Conservation (phyloP, 2,329 filamentous ascomycete genomes). For the Verticillium isaacii region DNA sequence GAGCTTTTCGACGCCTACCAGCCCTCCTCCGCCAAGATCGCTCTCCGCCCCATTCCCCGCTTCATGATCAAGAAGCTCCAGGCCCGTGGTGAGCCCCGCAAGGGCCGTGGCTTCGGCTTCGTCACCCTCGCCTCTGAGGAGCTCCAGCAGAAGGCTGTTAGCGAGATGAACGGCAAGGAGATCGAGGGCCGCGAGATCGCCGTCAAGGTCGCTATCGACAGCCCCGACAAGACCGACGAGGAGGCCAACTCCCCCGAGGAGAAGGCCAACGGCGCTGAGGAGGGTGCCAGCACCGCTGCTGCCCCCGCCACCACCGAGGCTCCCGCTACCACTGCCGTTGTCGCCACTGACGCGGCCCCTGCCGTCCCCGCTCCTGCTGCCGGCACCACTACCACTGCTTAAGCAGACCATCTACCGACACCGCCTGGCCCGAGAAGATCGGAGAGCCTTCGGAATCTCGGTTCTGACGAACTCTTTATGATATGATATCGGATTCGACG, state of each 20-base stretch:
- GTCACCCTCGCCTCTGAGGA: slow-evolving; percentile 95
- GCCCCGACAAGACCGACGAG: slow-evolving; percentile 91
- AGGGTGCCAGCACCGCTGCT: slow-evolving; percentile 12
- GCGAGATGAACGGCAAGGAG: slow-evolving; percentile 99
- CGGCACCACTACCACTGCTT: background rate
- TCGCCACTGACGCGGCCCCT: background rate
- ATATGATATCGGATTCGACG: slow-evolving; percentile 13
- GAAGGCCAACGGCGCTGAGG: slow-evolving; percentile 32
- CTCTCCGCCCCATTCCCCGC: slow-evolving; percentile 93
- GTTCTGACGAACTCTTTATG: slow-evolving; percentile 4
- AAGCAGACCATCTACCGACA: background rate
- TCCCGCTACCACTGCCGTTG: slow-evolving; percentile 16
- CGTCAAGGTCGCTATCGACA: slow-evolving; percentile 99
- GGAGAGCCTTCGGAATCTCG: background rate
- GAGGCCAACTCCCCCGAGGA: slow-evolving; percentile 61
- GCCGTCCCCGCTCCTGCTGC: slow-evolving; percentile 9
- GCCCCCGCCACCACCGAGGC: slow-evolving; percentile 23
- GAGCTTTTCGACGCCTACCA: slow-evolving; percentile 93
- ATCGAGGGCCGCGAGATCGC: slow-evolving; percentile 98
- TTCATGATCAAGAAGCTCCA: slow-evolving; percentile 99
- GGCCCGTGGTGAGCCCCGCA: slow-evolving; percentile 94
- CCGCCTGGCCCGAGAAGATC: slow-evolving; percentile 18
- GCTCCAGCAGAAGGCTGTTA: slow-evolving; percentile 92
- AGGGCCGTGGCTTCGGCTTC: slow-evolving; percentile 98
- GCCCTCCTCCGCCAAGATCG: slow-evolving; percentile 95